Base-by-base conservation (phyloP, 192 early-diverging fungal genomes). In the Piromyces finnis region DNA sequence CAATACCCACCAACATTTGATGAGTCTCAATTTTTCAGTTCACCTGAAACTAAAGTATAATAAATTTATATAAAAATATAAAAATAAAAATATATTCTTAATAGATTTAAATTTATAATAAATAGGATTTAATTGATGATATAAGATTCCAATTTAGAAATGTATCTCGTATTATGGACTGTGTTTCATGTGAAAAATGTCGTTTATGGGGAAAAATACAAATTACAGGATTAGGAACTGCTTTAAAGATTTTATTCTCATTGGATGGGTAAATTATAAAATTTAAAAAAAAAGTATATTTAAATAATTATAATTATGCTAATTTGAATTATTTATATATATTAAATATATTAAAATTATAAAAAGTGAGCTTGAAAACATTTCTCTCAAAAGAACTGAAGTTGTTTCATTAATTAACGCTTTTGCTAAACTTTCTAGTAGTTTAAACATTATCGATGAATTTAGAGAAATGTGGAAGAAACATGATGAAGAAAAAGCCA, bases 131-230 rank as follows among this genome's bases (percentile, higher is more conserved):
- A 26, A 95, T 95, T 84, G 82, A 90, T 29, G 94, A 98, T 87
- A 95, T 98, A 85, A 91, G 94, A 83, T 87, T 91, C 29, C 91
- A 92, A 82, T 99, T 99, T 88, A 90, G 97, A 80, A 99, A 99
- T 83, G 93, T 99, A 26, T 95, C 97, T 16, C 85, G 91, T 28
- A 97, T 99, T 84, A 98, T 99, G 97, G 98, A 99, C 86, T 99
- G 98, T 84, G 96, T 98, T 29, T 94, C 93, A 2, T 99, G 98
- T 84, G 96, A 99, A 86, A 99, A 99, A 86, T 99, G 98, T 82
- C 85, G 95, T 41, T 86, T 99, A 35, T 99, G 98, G 98, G 98
- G 98, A 32, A 99, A 99, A 84, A 82, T 97, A 9, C 98, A 99
- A 1, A 78, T 86, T 29, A 91, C 93, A 82, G 97, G 98, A 11